Evolutionary conservation across 495 filamentous ascomycete genomes (phyloP), one percentile per base, ranked within the genome.

Genomic region (Daldinia grandis): DNA sequence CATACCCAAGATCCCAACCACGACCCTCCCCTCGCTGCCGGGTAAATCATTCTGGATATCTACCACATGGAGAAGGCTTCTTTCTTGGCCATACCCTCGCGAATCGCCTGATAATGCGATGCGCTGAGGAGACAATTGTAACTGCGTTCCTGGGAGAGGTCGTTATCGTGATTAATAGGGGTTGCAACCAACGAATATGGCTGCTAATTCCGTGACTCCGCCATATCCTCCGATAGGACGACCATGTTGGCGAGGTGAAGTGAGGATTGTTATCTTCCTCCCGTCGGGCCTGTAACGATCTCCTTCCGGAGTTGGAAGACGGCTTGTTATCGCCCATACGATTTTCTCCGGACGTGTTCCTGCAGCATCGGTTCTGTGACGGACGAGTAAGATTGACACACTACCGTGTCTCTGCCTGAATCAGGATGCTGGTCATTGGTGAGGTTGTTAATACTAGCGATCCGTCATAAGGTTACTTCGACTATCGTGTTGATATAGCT

Each of bases 221-320:
- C 35, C 8, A 57, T 31, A 19, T 15, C 12, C 4, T 17, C 60
- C 37, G 50, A 62, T 38, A 44, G 60, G 60, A 61, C 5, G 15
- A 30, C 24, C 5, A 21, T 40, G 44, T 50, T 33, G 24, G 55
- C n/a, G 33, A 65, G 38, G 62, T 15, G 21, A 63, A 37, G 37
- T 24, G 44, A 53, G 5, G 47, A 37, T 24, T 50, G 67, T 42
- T 57, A 72, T 72, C 55, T 53, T 44, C 17, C 24, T 64, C 59
- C 55, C 59, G 7, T 58, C 59, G 53, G 47, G 55, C 3, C 31
- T 27, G 21, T 57, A 25, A 28, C 15, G 60, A 24, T 60, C 69
- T 72, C 69, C 59, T 72, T 72, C 69, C 69, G 58, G 65, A 72
- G 59, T 40, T 64, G 64, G 69, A 28, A 64, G 58, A 64, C 54